Evolutionary conservation across 2,329 filamentous ascomycete genomes (phyloP), one percentile per base, ranked within the genome.

Genomic region (Alternaria atra): DNA sequence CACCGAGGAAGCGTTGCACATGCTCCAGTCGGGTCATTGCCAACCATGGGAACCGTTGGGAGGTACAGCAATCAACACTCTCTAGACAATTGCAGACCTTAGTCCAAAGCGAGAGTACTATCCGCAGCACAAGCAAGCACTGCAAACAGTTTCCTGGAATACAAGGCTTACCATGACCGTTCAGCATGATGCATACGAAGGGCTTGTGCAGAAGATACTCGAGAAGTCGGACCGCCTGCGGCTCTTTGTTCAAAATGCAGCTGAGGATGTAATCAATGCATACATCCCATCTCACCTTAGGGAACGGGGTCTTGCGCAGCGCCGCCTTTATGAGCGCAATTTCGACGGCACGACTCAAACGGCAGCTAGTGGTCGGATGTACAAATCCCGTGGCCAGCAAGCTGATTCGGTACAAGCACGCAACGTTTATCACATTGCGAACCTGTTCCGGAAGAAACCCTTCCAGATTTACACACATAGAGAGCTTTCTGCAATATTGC

Each of bases 1-100:
- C 0, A 86, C 84, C 0, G 85, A 88, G 61, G 74, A 84, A 64
- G 84, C 86, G 0, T 67, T 88, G 0, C 63, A 71, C 0, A 83
- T 84, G 1, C 71, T 88, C 1, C 43, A 58, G 1, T 84, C 83
- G 0, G 84, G 84, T 0, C 75, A 73, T 5, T 83, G 80, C 39
- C 84, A 85, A 48, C 67, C 69, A 27, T 70, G 66, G 67, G 40
- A n/a, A 10, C 61, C 69, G 5, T 35, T 70, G 10, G 20, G 15
- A 2, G 6, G 4, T 15, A 29, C 7, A 3, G 6, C 42, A 12
- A 29, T 60, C 9, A 42, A 61, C 0, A 51, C 70, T 23, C 69
- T 80, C 2, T 13, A 57, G 12, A 8, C 43, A 2, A 73, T 80
- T 25, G 66, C 71, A 6, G 12, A 44, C 1, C 68, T 76, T 6